Percentiles rank a stretch among this genome's conserved stretches.
phyloP scores from a whole-genome alignment of 1,139 yeast species.

The Blastobotrys aristatus region DNA sequence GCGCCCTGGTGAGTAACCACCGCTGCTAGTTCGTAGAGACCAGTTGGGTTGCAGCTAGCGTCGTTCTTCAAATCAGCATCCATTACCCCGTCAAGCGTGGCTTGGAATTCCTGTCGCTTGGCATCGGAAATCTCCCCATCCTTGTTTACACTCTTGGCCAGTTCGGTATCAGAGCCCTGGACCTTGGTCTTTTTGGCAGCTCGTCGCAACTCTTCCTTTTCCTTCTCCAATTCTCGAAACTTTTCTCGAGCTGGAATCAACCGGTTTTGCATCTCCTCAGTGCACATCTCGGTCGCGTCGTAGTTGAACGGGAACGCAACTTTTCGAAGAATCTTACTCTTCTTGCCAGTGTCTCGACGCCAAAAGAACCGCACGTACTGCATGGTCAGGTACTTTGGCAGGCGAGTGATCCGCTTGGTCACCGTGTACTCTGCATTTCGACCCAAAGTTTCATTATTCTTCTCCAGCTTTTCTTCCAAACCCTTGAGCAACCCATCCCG shows the following conservation, averaged over 20 bases:
- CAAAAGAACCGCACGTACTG: slow-evolving; percentile 94
- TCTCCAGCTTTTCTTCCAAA: slow-evolving; percentile 70
- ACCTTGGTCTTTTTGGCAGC: slow-evolving; percentile 65
- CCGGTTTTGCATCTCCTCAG: slow-evolving; percentile 61
- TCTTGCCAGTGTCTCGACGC: slow-evolving; percentile 87
- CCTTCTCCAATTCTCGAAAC: slow-evolving; percentile 71
- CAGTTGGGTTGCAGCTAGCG: slow-evolving; percentile 77
- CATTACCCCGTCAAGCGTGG: slow-evolving; percentile 27
- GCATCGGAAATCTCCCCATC: slow-evolving; percentile 34
- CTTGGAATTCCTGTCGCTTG: slow-evolving; percentile 37
- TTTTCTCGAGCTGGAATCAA: slow-evolving; percentile 73
- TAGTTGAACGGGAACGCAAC: slow-evolving; percentile 85
- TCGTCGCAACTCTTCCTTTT: slow-evolving; percentile 63
- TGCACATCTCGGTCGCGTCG: slow-evolving; percentile 81
- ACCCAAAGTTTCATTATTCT: slow-evolving; percentile 64
- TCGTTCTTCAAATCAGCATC: slow-evolving; percentile 35
- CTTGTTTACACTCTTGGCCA: slow-evolving; percentile 26
- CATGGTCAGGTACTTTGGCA: slow-evolving; percentile 85
- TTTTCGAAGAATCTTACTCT: slow-evolving; percentile 87
- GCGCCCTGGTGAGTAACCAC: slow-evolving; percentile 93
- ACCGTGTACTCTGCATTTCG: slow-evolving; percentile 68
- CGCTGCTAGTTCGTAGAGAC: slow-evolving; percentile 76
- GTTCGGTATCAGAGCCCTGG: slow-evolving; percentile 31
- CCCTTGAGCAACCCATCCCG: slow-evolving; percentile 80
- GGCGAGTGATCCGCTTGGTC: slow-evolving; percentile 61